Evolutionary conservation across 2,329 filamentous ascomycete genomes (phyloP).

Genomic region (Aureobasidium sp.): DNA sequence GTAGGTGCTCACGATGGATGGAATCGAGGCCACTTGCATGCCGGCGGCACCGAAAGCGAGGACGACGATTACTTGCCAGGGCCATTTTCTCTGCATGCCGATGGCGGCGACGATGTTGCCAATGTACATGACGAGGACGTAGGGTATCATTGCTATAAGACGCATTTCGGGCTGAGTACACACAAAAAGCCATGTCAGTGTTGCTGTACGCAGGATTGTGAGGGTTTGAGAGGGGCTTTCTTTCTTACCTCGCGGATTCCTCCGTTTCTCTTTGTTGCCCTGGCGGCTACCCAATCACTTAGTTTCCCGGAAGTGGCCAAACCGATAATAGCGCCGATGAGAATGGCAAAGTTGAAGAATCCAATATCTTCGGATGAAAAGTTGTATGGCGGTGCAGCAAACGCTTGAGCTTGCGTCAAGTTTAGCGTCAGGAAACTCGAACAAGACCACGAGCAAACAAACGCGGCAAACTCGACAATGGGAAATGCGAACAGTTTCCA

Average conservation of each 20-base stretch:
- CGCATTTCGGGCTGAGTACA: slow-evolving; percentile 14
- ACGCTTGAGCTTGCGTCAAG: slow-evolving; percentile 48
- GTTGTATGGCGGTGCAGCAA: slow-evolving; percentile 48
- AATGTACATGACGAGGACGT: slow-evolving; percentile 44
- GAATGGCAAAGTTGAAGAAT: slow-evolving; percentile 50
- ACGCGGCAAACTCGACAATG: slow-evolving; percentile 53
- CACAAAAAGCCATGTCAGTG: neutral
- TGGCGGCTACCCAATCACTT: slow-evolving; percentile 48
- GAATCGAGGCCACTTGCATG: slow-evolving; percentile 52
- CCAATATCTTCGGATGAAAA: slow-evolving; percentile 42
- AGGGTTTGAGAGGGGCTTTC: neutral
- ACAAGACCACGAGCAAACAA: slow-evolving; percentile 53
- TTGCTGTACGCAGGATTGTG: neutral
- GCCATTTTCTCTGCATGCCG: slow-evolving; percentile 32
- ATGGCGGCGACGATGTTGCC: slow-evolving; percentile 48
- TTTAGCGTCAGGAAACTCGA: slow-evolving; percentile 51
- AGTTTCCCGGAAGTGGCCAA: slow-evolving; percentile 47
- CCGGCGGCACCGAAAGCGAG: slow-evolving; percentile 49
- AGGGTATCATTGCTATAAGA: slow-evolving; percentile 40
- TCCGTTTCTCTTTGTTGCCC: slow-evolving; percentile 43
- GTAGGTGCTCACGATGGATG: slow-evolving; percentile 50
- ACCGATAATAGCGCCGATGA: slow-evolving; percentile 46
- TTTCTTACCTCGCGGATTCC: slow-evolving; percentile 42
- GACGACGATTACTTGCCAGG: slow-evolving; percentile 48
- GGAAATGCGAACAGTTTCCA: slow-evolving; percentile 55